These are phyloP conservation scores for Neoscytalidium dimidiatum DNA, from an alignment of 2,329 filamentous ascomycete species.

Conservation along the genomic window DNA sequence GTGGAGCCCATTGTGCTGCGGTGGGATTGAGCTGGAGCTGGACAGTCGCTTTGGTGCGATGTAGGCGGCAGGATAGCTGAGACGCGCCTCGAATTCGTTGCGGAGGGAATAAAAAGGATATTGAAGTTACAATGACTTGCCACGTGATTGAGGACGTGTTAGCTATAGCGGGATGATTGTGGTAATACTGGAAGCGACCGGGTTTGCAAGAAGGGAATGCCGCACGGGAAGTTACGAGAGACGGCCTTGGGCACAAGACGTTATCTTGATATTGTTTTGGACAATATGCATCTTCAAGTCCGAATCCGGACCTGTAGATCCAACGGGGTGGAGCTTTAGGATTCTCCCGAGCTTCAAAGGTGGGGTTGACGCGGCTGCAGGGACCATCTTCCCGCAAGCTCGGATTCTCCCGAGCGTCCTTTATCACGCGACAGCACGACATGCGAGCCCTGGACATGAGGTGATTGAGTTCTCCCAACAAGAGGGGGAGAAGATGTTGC, in stretches of 20 bases:
- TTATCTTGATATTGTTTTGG: neutral
- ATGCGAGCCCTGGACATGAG: neutral
- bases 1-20: constrained; percentile 4
- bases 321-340: neutral
- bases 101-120: neutral
- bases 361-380: neutral
- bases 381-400: neutral
- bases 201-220: neutral
- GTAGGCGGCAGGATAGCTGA: neutral
- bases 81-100: neutral
- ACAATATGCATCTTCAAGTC: neutral
- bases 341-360: neutral
- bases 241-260: neutral
- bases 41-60: neutral
- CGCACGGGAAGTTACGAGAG: neutral
- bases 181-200: neutral
- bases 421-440: neutral
- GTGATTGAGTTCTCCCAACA: neutral
- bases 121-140: neutral
- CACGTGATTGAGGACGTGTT: neutral
- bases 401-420: neutral
- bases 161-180: neutral
- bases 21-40: neutral
- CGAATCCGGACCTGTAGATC: neutral
- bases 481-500: neutral